Conservation (phyloP, 1,284 basidiomycete species). For the Flammula alnicola region DNA sequence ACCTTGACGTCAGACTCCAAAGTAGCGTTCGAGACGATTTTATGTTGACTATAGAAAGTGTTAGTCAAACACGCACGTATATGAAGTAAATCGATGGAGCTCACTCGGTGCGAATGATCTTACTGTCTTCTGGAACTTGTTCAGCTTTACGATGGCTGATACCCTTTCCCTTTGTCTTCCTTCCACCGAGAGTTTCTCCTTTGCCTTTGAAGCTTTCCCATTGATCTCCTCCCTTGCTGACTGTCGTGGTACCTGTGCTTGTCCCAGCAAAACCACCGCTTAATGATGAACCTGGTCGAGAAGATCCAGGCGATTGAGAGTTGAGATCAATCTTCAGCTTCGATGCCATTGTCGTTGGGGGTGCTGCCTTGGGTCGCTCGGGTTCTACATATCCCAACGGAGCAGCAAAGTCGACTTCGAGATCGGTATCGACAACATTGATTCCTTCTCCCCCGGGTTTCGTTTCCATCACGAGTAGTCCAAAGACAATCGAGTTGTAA, state of each 20-base stretch:
- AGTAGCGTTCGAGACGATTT: slow-evolving; percentile 84
- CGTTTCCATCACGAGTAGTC: slow-evolving; percentile 95
- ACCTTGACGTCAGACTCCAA: slow-evolving; percentile 80
- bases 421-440: slow-evolving; percentile 92
- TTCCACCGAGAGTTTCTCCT: slow-evolving; percentile 86
- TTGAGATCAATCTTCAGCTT: slow-evolving; percentile 95
- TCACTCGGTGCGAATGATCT: slow-evolving; percentile 88
- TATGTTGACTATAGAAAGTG: slow-evolving; percentile 66
- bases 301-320: slow-evolving; percentile 80
- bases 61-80: slow-evolving; percentile 15
- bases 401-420: slow-evolving; percentile 87
- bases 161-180: slow-evolving; percentile 92
- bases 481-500: slow-evolving; percentile 93
- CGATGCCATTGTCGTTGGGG: slow-evolving; percentile 93
- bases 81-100: slow-evolving; percentile 37
- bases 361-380: slow-evolving; percentile 79
- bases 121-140: slow-evolving; percentile 79
- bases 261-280: slow-evolving; percentile 67
- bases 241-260: slow-evolving; percentile 46
- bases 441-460: slow-evolving; percentile 90
- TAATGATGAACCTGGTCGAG: slow-evolving; percentile 77
- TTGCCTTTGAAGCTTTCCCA: slow-evolving; percentile 95
- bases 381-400: slow-evolving; percentile 90
- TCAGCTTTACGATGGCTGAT: slow-evolving; percentile 83
- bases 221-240: slow-evolving; percentile 77